These are phyloP conservation scores for Clonostachys solani DNA, from an alignment of 2,329 filamentous ascomycete genomes.

Conservation along the genomic window DNA sequence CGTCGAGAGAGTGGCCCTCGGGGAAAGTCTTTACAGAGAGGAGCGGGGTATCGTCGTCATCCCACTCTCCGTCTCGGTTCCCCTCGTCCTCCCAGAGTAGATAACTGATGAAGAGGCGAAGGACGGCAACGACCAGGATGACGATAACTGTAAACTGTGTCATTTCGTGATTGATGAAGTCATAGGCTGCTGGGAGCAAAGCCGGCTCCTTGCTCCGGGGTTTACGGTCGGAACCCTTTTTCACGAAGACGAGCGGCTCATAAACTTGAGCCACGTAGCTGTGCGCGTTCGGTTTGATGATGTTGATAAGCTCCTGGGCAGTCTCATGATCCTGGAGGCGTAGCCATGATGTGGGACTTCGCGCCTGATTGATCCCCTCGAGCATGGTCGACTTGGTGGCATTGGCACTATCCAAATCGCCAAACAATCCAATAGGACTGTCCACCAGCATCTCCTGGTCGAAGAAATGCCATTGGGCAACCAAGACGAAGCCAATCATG, in stretches of 20 bases:
- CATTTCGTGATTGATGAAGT: slow-evolving; percentile 60
- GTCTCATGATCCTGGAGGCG: slow-evolving; percentile 75
- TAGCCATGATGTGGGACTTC: slow-evolving; percentile 74
- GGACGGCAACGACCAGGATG: slow-evolving; percentile 56
- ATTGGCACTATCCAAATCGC: neutral
- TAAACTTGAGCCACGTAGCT: slow-evolving; percentile 72
- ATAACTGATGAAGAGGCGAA: slow-evolving; percentile 70
- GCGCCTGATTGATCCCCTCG: slow-evolving; percentile 65
- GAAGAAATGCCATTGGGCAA: slow-evolving; percentile 76
- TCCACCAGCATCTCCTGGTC: slow-evolving; percentile 45
- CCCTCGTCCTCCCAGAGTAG: slow-evolving; percentile 63
- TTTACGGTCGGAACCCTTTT: slow-evolving; percentile 63
- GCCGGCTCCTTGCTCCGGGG: slow-evolving; percentile 36
- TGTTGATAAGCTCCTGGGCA: slow-evolving; percentile 70
- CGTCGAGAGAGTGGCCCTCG: slow-evolving; percentile 64
- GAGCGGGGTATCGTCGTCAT: slow-evolving; percentile 38
- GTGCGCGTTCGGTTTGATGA: slow-evolving; percentile 66
- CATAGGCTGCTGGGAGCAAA: slow-evolving; percentile 43
- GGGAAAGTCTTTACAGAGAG: slow-evolving; percentile 58
- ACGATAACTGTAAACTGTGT: slow-evolving; percentile 58
- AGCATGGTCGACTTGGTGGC: slow-evolving; percentile 17
- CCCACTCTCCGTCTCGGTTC: slow-evolving; percentile 37
- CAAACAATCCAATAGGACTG: slow-evolving; percentile 7
- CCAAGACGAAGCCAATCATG: slow-evolving; percentile 67
- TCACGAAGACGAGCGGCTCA: slow-evolving; percentile 69